Conservation (phyloP, 495 filamentous ascomycete genomes). For the Daldinia concentrica region DNA sequence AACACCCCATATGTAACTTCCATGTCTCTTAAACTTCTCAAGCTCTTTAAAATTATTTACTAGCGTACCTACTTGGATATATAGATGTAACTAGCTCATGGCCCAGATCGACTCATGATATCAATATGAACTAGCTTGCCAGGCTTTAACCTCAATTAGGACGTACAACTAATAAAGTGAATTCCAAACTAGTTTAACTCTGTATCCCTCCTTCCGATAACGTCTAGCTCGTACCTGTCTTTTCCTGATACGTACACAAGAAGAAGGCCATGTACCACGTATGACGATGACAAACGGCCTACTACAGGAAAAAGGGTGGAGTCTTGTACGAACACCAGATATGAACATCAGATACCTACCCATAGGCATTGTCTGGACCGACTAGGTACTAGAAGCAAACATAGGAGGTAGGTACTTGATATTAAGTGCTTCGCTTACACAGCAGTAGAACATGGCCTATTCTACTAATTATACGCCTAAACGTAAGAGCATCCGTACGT, state of each 20-base stretch:
- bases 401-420: not conserved
- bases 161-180: not conserved
- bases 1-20: constrained; percentile 1
- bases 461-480: not conserved
- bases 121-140: not conserved
- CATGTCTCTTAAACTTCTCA: not conserved
- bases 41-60: not conserved
- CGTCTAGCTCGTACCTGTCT: not conserved
- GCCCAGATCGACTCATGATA: not conserved
- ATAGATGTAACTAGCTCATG: not conserved
- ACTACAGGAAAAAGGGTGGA: constrained; percentile 27
- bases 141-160: not conserved
- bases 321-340: constrained; percentile 21
- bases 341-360: not conserved
- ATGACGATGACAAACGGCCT: constrained; percentile 29
- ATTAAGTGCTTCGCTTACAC: not conserved
- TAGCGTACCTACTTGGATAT: not conserved
- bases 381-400: constrained; percentile 18
- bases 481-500: not conserved
- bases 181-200: not conserved
- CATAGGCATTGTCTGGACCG: not conserved
- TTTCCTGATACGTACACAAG: constrained; percentile 7
- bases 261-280: constrained; percentile 22
- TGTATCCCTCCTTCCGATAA: not conserved
- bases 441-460: not conserved